Evolutionary conservation across 345 rosid species (phyloP).

Genomic region (sweet orange (Citrus sinensis)): DVS_A1.0 CM039161.1:1501001-1501500

Average conservation of each 20-base stretch:
- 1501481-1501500: not conserved
- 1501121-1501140: not conserved
- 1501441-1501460: not conserved
- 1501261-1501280: not conserved
- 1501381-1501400: fast-evolving
- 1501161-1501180: not conserved
- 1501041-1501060: no score
- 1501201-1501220: not conserved
- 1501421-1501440: not conserved
- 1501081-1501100: no score
- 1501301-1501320: no score
- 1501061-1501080: not conserved
- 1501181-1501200: not conserved
- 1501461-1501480: not conserved
- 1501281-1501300: not conserved
- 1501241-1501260: no score
- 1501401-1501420: no score
- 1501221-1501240: no score
- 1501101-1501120: not conserved
- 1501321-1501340: no score
- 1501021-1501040: not conserved
- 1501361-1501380: no score
- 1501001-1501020: not conserved
- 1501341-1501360: no score
- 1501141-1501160: no score